Evolutionary conservation across 169 alveolate genomes (phyloP).

Genomic region (Babesia sp.): DNA sequence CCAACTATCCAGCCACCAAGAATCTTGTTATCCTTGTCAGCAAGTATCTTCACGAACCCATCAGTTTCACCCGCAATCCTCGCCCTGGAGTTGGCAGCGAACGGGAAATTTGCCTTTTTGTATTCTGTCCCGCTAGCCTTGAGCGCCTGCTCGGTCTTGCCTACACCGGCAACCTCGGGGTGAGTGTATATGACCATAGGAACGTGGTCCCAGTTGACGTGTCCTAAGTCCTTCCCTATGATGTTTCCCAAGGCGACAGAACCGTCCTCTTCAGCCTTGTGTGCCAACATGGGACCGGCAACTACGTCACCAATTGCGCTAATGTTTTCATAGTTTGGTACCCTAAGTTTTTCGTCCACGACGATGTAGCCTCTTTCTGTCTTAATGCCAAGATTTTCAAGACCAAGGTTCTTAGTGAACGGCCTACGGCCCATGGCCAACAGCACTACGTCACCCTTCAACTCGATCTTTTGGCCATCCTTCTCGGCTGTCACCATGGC

Average conservation of each 20-base stretch:
- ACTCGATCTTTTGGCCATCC: conserved; percentile 41
- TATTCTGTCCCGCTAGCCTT: conserved; percentile 79
- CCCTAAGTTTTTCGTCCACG: conserved; percentile 78
- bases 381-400: conserved; percentile 87
- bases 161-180: conserved; percentile 98
- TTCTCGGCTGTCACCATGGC: conserved; percentile 53
- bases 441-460: conserved; percentile 88
- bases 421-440: conserved; percentile 97
- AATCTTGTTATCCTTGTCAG: conserved; percentile 89
- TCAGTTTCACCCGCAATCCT: conserved; percentile 92
- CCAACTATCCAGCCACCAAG: conserved; percentile 98
- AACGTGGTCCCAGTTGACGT: conserved; percentile 88
- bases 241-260: conserved; percentile 91
- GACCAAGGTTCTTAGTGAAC: conserved; percentile 87
- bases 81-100: conserved; percentile 95
- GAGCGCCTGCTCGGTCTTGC: conserved; percentile 94
- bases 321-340: conserved; percentile 73
- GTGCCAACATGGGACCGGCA: conserved; percentile 98
- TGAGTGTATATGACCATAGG: conserved; percentile 98
- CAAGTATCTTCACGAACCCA: conserved; percentile 88
- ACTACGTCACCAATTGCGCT: conserved; percentile 98
- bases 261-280: conserved; percentile 98
- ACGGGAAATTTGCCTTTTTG: conserved; percentile 91
- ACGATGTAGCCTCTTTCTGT: conserved; percentile 83
- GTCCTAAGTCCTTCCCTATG: conserved; percentile 85